Conservation (phyloP, 768 basidiomycete species). For the Strobilomyces echinocephalus region DNA sequence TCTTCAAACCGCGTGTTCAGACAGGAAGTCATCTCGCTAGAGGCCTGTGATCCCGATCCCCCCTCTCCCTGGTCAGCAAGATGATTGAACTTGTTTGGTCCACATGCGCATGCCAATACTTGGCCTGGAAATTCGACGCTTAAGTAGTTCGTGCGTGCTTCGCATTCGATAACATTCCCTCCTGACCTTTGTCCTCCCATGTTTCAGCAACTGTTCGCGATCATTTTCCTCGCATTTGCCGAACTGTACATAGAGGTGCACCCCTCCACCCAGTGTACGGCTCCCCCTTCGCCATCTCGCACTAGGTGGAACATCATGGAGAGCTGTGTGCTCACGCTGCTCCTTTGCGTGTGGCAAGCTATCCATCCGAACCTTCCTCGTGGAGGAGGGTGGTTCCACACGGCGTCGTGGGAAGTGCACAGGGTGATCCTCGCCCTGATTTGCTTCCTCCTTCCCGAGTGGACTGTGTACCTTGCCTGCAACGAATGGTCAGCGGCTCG, state of each 20-base stretch:
- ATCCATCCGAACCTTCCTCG: neutral
- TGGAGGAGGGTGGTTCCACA: neutral
- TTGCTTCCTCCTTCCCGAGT: neutral
- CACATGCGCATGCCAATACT: no score
- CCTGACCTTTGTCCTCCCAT: no score
- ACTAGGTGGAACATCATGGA: neutral
- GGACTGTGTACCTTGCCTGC: neutral
- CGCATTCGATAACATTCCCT: no score
- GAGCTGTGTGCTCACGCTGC: neutral
- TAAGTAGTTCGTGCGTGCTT: no score
- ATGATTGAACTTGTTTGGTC: no score
- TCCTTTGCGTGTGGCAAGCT: constrained; percentile 2
- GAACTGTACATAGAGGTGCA: neutral
- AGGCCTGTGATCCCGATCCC: no score
- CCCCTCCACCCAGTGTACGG: neutral
- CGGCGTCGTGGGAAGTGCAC: neutral
- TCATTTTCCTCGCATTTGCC: neutral
- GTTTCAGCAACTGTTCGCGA: neutral
- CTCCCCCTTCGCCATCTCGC: neutral
- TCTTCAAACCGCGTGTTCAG: no score
- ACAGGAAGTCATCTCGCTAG: no score
- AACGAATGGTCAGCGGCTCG: neutral
- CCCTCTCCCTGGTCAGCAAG: no score
- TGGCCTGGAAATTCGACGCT: no score
- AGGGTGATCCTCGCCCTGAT: neutral